These are phyloP conservation scores for Fraxinus nigra DNA, from an alignment of 305 asterid species.

Conservation along the genomic window DNA sequence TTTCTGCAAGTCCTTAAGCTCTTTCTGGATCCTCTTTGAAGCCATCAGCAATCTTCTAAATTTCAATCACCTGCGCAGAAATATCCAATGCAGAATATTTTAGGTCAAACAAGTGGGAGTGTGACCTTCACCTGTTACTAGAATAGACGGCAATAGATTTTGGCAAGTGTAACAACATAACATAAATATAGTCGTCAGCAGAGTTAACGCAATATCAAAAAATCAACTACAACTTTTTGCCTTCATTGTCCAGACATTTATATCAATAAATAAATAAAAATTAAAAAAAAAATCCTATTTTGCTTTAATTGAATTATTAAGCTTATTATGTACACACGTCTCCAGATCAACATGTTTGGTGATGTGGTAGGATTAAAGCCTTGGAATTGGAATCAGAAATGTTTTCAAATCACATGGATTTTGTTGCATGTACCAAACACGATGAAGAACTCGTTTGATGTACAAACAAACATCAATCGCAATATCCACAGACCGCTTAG, in stretches of 20 bases:
- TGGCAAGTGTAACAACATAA: neutral
- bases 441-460: neutral
- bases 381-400: neutral
- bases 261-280: neutral
- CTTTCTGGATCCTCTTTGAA: constrained; percentile 58
- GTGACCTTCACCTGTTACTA: neutral
- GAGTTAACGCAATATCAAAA: neutral
- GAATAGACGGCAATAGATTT: neutral
- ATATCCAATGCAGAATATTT: neutral
- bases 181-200: neutral
- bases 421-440: neutral
- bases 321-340: neutral
- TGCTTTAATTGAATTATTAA: neutral
- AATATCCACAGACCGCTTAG: neutral
- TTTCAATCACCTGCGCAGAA: neutral
- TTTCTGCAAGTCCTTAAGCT: constrained; percentile 52
- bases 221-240: neutral
- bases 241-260: neutral
- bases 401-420: neutral
- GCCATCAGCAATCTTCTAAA: constrained; percentile 39
- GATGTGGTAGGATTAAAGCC: neutral
- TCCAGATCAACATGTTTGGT: neutral
- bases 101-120: neutral
- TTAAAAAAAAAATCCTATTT: neutral
- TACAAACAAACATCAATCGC: neutral